Base-by-base conservation (phyloP, 139 green algal genomes). In the Desmodesmus armatus region DNA sequence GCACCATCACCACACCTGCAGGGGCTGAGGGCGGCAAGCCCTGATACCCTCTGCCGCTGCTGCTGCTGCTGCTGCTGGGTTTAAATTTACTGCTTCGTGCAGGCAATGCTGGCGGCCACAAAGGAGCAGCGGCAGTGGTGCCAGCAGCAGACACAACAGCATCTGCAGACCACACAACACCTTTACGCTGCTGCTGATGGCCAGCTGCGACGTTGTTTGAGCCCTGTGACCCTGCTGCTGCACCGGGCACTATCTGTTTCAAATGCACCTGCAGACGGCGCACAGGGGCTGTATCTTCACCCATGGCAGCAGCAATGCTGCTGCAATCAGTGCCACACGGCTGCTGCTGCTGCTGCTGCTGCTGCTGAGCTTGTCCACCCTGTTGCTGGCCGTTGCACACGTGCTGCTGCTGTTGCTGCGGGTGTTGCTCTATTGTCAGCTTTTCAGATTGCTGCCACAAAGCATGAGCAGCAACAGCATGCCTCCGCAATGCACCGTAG, bases 1-100 rank as follows among this genome's bases (percentile, higher is more conserved):
- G 66, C 29, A 92, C 67, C 51, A 94, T 62, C 31, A 92, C 85
- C 17, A 91, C 85, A 17, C 63, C 79, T 19, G 23, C 23, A 15
- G 63, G 53, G 0, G 77, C 84, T 4, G 41, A 49, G 25, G 49
- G 27, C 43, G 88, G 69, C 76, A 25, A 84, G 63, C 1, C 33
- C 73, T 29, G 90, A 58, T 9, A 53, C 37, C 31, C 25, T 49
- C 39, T 39, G 9, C 60, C 25, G 43, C 41, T 80, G 83, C 67
- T 63, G 65, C 83, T 41, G 35, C 58, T 78, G 58, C 5, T 49
- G n/a, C n/a, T n/a, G n/a, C n/a, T n/a, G n/a, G n/a, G n/a, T 37
- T 5, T 49, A 13, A 44, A 6, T 5, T 3, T 40, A 75, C 3
- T 49, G 29, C 29, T 37, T 71, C n/a, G n/a, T 15, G 13, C 17